phyloP scores from a whole-genome alignment of 768 basidiomycete species.

The Suillus clintonianus region DNA sequence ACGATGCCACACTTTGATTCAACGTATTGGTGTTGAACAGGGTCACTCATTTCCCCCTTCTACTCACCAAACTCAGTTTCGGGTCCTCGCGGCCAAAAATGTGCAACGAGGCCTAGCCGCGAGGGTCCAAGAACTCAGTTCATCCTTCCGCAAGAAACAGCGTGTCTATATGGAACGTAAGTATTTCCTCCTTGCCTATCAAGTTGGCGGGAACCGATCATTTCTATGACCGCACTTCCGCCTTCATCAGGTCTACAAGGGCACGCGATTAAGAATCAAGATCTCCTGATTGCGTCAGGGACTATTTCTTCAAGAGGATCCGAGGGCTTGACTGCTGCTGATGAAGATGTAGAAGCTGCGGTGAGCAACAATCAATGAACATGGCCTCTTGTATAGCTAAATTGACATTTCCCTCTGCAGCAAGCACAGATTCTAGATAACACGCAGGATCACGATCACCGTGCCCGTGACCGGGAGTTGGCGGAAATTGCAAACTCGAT shows the following conservation, averaged over 20 bases:
- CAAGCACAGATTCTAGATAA: conserved; percentile 39
- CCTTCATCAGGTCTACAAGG: conserved; percentile 80
- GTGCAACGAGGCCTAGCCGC: conserved; percentile 96
- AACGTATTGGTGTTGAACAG: conserved; percentile 64
- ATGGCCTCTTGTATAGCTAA: conserved; percentile 13
- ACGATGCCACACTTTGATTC: conserved; percentile 51
- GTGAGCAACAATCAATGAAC: conserved; percentile 46
- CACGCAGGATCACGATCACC: conserved; percentile 43
- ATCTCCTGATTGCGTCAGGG: conserved; percentile 88
- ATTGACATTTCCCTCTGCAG: conserved; percentile 14
- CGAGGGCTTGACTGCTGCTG: conserved; percentile 80
- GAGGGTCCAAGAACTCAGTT: conserved; percentile 91
- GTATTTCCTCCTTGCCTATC: conserved; percentile 34
- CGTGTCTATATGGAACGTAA: conserved; percentile 97
- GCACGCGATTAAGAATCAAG: conserved; percentile 97
- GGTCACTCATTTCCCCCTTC: conserved; percentile 67
- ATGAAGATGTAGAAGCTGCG: conserved; percentile 88
- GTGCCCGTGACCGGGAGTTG: conserved; percentile 67
- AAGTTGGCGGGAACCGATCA: conserved; percentile 9
- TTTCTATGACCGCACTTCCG: conserved; percentile 13
- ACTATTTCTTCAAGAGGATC: conserved; percentile 79
- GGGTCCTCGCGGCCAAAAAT: conserved; percentile 80
- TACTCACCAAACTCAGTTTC: conserved; percentile 46
- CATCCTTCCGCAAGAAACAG: conserved; percentile 94
- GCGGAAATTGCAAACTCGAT: conserved; percentile 92